A percentile compares a stretch with the other conserved stretches of the same genome.
Conservation (phyloP, 1,284 basidiomycete species). For the Trichosporon sp. region DNA sequence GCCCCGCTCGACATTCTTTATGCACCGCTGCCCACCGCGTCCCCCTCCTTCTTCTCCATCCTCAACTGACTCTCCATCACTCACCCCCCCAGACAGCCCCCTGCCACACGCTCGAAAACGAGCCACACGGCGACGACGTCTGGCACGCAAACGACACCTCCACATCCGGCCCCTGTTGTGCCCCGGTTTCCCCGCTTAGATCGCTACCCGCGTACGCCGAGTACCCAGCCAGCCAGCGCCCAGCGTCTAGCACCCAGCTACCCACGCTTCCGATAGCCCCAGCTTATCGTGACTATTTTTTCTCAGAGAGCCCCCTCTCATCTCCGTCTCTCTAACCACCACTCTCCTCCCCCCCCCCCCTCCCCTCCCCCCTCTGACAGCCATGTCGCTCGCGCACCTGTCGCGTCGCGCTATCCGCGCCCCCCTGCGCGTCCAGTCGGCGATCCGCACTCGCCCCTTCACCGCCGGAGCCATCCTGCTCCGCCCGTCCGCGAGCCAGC, state of each 20-base stretch:
- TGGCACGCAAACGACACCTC: not conserved
- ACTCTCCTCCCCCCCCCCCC: not conserved
- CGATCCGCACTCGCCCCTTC: constrained; percentile 21
- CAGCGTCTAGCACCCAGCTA: not conserved
- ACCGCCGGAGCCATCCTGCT: constrained; percentile 20
- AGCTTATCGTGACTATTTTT: not conserved
- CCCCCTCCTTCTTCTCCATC: constrained; percentile 11
- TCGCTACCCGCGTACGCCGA: not conserved
- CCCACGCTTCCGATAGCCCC: not conserved
- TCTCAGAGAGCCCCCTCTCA: not conserved
- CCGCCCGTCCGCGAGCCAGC: constrained; percentile 22
- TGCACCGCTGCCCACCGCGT: not conserved
- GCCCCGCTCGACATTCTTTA: not conserved
- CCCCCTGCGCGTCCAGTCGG: constrained; percentile 6
- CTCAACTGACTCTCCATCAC: constrained; percentile 7
- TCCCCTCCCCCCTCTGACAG: not conserved
- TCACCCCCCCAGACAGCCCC: not conserved
- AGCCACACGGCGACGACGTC: not conserved
- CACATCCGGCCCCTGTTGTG: not conserved
- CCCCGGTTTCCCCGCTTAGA: constrained; percentile 6
- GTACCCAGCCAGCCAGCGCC: too few relatives aligned
- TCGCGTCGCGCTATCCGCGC: constrained; percentile 20
- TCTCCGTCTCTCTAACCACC: not conserved
- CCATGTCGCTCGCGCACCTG: constrained; percentile 17
- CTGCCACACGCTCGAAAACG: not conserved